A percentile compares a stretch with the other conserved stretches of the same genome.
phyloP scores from a whole-genome alignment of 1,284 basidiomycete species.

The Caloboletus inedulis region DNA sequence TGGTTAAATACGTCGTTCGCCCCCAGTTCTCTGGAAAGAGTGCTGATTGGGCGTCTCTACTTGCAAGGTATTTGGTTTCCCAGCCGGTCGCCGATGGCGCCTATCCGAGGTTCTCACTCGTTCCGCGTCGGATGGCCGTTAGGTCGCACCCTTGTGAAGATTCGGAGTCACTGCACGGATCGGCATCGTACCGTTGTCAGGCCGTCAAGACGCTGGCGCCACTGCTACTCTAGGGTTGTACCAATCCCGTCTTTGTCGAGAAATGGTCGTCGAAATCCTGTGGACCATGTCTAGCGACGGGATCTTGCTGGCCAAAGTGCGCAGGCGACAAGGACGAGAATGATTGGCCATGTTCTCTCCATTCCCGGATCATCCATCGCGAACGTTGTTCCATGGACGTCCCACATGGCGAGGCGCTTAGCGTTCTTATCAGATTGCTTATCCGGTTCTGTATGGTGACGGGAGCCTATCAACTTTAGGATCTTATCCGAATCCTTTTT shows the following conservation, averaged over 20 bases:
- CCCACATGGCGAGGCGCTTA: neutral
- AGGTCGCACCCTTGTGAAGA: neutral
- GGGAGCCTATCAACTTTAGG: neutral
- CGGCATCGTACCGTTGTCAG: neutral
- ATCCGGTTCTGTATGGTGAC: neutral
- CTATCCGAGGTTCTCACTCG: neutral
- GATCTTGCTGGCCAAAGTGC: neutral
- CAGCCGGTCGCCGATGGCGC: neutral
- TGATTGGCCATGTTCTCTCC: neutral
- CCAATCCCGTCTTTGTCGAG: neutral
- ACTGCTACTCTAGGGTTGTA: neutral
- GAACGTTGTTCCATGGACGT: neutral
- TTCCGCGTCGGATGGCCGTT: neutral
- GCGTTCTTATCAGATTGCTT: neutral
- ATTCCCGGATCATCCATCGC: constrained; percentile 1
- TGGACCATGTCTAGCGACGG: neutral
- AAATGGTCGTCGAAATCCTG: neutral
- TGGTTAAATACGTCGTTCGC: neutral
- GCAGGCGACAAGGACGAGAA: neutral
- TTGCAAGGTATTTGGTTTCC: neutral
- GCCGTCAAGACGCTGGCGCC: neutral
- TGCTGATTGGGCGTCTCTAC: neutral
- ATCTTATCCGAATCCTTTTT: neutral
- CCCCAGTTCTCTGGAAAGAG: neutral
- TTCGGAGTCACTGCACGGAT: neutral